These are phyloP conservation scores for Quercus tomentella DNA, from an alignment of 331 rosid genomes.

Conservation along the genomic window DNA sequence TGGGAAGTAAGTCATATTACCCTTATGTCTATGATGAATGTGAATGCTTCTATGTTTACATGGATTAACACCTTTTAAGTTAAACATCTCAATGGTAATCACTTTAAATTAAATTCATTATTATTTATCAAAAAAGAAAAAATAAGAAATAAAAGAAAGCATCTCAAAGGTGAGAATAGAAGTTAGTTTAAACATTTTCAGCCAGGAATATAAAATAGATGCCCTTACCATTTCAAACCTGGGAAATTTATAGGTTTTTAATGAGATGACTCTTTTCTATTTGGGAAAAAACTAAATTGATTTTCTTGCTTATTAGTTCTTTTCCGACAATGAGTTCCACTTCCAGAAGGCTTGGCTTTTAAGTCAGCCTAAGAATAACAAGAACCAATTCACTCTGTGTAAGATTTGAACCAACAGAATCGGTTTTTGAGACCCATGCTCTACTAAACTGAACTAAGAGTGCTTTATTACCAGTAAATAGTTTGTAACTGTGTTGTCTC, in stretches of 20 bases:
- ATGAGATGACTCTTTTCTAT: background rate
- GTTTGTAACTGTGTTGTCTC: too few species aligned
- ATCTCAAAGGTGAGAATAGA: background rate
- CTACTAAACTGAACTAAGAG: too few species aligned
- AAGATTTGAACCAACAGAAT: too few species aligned
- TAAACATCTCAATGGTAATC: background rate
- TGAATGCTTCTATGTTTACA: background rate
- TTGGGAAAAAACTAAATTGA: background rate
- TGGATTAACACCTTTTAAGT: background rate
- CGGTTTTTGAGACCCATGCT: too few species aligned
- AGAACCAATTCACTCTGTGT: too few species aligned
- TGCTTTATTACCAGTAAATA: too few species aligned
- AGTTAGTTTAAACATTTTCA: background rate
- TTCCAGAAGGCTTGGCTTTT: background rate
- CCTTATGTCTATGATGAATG: background rate
- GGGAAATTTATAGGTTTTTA: background rate
- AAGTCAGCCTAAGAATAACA: background rate
- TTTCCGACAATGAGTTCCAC: background rate
- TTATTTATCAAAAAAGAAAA: too few species aligned
- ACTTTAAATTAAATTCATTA: too few species aligned
- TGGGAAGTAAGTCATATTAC: slow-evolving; percentile 61
- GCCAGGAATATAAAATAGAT: background rate
- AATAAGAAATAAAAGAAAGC: too few species aligned
- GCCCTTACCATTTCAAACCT: background rate
- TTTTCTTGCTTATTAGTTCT: background rate